These are phyloP conservation scores for Friedmanniomyces simplex DNA, from an alignment of 495 filamentous ascomycete species.

Conservation along the genomic window DNA sequence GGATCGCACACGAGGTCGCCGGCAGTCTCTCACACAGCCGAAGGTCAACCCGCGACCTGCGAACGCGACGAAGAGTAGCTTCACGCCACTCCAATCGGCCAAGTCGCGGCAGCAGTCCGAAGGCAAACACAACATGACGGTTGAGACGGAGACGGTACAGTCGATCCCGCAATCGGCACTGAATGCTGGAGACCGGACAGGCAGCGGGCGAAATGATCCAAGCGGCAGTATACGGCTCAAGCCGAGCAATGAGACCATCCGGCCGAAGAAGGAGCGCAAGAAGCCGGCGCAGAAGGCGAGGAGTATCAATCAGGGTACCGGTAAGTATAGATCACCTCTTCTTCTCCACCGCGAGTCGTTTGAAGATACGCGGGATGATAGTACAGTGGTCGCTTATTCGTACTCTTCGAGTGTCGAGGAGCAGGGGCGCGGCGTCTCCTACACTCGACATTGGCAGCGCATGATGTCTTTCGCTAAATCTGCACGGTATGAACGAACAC, in stretches of 20 bases:
- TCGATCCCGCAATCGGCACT: conserved; percentile 85
- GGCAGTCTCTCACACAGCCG: conserved; percentile 11
- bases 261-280: conserved; percentile 84
- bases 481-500: conserved; percentile 16
- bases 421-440: background rate
- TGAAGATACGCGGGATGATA: background rate
- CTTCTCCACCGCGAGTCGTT: conserved; percentile 2
- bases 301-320: conserved; percentile 57
- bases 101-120: conserved; percentile 53
- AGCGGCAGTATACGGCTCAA: conserved; percentile 73
- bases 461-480: background rate
- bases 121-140: conserved; percentile 83
- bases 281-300: conserved; percentile 62
- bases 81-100: conserved; percentile 28
- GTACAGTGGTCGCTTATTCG: background rate
- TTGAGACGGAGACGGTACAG: conserved; percentile 92
- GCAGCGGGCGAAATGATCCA: conserved; percentile 41
- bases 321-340: conserved; percentile 40
- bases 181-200: conserved; percentile 54
- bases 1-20: conserved; percentile 27
- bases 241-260: conserved; percentile 84
- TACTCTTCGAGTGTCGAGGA: background rate
- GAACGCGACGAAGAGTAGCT: conserved; percentile 27
- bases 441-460: background rate
- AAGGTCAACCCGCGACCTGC: conserved; percentile 24